Conservation (phyloP, 176 grass and related monocot species). For the Avena insularis region DNA sequence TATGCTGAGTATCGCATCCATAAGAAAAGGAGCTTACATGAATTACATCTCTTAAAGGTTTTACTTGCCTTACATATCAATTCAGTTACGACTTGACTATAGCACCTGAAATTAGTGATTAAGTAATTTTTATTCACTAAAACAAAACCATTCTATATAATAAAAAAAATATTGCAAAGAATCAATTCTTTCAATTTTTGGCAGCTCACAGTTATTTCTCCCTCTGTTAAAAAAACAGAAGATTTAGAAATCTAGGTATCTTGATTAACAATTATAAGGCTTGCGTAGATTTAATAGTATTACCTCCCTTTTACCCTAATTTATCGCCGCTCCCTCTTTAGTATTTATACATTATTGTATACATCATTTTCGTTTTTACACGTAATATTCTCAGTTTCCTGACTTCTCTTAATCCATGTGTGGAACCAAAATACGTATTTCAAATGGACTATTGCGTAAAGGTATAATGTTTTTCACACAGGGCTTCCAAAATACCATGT, state of each 20-base stretch:
- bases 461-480: not conserved
- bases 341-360: not conserved
- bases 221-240: not conserved
- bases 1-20: not conserved
- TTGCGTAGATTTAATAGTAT: not conserved
- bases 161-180: not conserved
- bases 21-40: not conserved
- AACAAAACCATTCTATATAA: not conserved
- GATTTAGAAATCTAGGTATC: conserved; percentile 5
- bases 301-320: not conserved
- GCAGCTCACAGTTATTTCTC: not conserved
- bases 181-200: not conserved
- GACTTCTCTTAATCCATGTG: not conserved
- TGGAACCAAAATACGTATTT: not conserved
- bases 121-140: not conserved
- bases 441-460: not conserved
- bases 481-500: not conserved
- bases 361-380: no score
- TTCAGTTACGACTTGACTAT: not conserved
- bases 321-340: conserved; percentile 5
- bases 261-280: not conserved
- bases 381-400: no score
- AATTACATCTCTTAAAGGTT: not conserved
- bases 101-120: not conserved
- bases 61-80: not conserved